A percentile compares a stretch with the other conserved stretches of the same genome.
phyloP scores from a whole-genome alignment of 768 basidiomycete genomes.

The Grammothele lineata region DNA sequence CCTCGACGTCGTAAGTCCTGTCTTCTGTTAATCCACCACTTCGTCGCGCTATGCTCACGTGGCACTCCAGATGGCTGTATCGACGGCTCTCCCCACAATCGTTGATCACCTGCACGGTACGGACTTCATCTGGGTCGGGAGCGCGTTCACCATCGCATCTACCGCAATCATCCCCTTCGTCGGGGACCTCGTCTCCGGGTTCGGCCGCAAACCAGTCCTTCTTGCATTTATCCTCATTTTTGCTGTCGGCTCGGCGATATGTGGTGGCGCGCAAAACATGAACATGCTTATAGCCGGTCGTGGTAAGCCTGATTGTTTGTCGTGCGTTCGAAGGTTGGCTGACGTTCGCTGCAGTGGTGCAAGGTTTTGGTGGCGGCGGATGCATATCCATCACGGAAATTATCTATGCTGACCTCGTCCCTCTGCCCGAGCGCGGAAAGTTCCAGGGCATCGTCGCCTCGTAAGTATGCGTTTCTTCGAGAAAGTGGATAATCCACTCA shows the following conservation, averaged over 20 bases:
- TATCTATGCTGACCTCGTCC: conserved; percentile 23
- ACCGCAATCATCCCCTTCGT: conserved; percentile 32
- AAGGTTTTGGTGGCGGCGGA: conserved; percentile 22
- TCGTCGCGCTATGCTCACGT: no score
- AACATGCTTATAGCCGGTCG: conserved; percentile 37
- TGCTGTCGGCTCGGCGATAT: conserved; percentile 37
- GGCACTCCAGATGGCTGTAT: no score
- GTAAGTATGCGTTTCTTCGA: neutral
- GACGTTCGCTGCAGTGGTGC: conserved; percentile 19
- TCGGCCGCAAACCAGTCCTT: conserved; percentile 33
- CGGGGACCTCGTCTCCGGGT: conserved; percentile 28
- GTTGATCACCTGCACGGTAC: conserved; percentile 14
- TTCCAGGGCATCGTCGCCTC: conserved; percentile 4
- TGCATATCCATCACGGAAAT: conserved; percentile 18
- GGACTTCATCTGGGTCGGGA: conserved; percentile 24
- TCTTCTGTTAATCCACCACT: no score
- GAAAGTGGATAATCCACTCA: no score
- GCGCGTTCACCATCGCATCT: conserved; percentile 31
- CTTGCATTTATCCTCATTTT: conserved; percentile 28
- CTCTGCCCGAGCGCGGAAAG: conserved; percentile 30
- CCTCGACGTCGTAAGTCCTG: no score
- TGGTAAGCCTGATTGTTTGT: neutral
- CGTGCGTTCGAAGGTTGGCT: neutral
- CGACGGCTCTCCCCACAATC: conserved; percentile 20
- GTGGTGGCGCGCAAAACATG: conserved; percentile 36